Evolutionary conservation across 139 green algal genomes (phyloP), one percentile per base, ranked within the genome.

Genomic region (Spirogloea muscicola): DNA sequence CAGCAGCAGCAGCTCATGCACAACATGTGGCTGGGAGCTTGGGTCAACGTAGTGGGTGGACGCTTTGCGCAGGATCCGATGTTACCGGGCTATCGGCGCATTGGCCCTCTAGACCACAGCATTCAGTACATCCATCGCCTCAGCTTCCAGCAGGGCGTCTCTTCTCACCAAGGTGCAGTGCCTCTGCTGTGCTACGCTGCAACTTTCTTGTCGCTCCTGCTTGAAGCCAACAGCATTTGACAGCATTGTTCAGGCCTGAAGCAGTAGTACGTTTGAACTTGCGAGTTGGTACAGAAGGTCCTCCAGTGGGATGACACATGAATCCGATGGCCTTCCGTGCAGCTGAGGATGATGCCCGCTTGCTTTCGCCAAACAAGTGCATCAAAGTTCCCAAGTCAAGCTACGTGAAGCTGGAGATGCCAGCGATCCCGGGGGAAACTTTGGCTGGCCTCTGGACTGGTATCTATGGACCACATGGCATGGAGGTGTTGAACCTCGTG

Each of bases 401-500:
- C 21, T 76, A 76, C 42, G 3, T 31, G 5, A 69, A 44, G 0
- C 10, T 76, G 27, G 31, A 7, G 18, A 51, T 76, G 63, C n/a
- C n/a, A n/a, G 37, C 48, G 7, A 16, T 29, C 6, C n/a, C 51
- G 34, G 68, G 34, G 3, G 41, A 38, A 13, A 51, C 68, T n/a
- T 16, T 76, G 2, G 68, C 60, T 25, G 68, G 68, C 16, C 58
- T 76, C 18, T 76, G 68, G 68, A 70, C 31, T 16, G 68, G 68
- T 18, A 34, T 76, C 18, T 76, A 72, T 18, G 68, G 68, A 2
- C 68, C 60, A 1, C 68, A 76, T 33, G 68, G 68, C 13, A 13
- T 69, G n/a, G 68, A 76, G 33, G 68, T 76, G 68, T 25, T 76
- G 0, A 70, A 70, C 41, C 27, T 76, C 1, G 27, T 36, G 37